Conservation (phyloP, 441 rosid genomes). For the Sinapis alba region DNA sequence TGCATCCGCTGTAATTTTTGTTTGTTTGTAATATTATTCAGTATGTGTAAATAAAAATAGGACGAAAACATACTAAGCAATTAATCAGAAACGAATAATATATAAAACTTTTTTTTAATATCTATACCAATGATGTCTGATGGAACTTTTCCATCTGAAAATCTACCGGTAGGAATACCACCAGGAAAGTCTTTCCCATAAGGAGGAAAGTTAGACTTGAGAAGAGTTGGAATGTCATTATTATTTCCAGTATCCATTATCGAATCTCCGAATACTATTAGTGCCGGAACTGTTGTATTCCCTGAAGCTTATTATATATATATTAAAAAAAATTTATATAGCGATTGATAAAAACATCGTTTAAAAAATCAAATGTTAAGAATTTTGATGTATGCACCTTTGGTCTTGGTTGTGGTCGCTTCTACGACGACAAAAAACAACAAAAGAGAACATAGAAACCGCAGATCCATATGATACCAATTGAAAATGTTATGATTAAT, state of each 20-base stretch:
- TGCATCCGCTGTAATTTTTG: not conserved
- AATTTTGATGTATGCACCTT: slow-evolving; percentile 5
- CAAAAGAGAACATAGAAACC: not conserved
- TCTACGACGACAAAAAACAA: not conserved
- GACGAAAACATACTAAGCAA: not conserved
- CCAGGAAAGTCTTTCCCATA: slow-evolving; percentile 49
- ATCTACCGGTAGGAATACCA: slow-evolving; percentile 51
- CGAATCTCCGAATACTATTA: slow-evolving; percentile 60
- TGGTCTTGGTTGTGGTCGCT: not conserved
- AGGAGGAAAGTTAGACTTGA: slow-evolving; percentile 47
- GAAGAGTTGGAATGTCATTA: slow-evolving; percentile 42
- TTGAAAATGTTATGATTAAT: not conserved
- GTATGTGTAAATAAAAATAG: not conserved
- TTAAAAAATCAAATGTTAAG: not conserved
- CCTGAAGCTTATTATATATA: not conserved
- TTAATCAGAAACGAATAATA: not conserved
- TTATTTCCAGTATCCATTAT: slow-evolving; percentile 54
- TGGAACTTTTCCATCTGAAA: slow-evolving; percentile 52
- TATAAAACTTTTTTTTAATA: not conserved
- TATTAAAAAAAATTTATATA: not conserved
- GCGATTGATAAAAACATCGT: not conserved
- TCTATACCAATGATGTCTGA: slow-evolving; percentile 48
- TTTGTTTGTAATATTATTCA: not conserved
- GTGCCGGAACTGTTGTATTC: slow-evolving; percentile 40
- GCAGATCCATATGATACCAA: slow-evolving; percentile 12